A percentile compares a stretch with the other conserved stretches of the same genome.
Conservation (phyloP, 768 basidiomycete species). For the Macrolepiota albuminosa region DNA sequence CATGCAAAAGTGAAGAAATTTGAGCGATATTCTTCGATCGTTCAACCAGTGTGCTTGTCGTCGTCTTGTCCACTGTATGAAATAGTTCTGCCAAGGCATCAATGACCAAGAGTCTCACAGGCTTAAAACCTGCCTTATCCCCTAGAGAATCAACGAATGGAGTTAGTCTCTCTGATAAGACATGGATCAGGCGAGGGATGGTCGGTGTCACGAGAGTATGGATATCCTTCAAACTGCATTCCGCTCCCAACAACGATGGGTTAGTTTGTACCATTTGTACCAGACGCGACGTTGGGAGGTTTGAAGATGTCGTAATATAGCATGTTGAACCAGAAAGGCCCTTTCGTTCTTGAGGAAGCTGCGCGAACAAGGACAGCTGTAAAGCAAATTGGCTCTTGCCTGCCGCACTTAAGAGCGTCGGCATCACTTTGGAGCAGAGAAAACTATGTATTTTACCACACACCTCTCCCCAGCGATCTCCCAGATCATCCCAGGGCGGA, state of each 20-base stretch:
- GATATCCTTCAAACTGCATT: slow-evolving; percentile 49
- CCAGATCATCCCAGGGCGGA: slow-evolving; percentile 77
- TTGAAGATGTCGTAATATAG: slow-evolving; percentile 72
- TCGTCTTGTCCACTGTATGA: slow-evolving; percentile 55
- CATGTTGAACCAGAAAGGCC: slow-evolving; percentile 67
- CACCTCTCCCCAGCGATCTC: slow-evolving; percentile 90
- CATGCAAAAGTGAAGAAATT: slow-evolving; percentile 67
- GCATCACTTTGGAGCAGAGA: neutral
- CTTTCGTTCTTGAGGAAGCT: slow-evolving; percentile 53
- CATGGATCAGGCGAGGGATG: slow-evolving; percentile 47
- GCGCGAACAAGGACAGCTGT: slow-evolving; percentile 75
- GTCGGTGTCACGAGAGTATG: slow-evolving; percentile 58
- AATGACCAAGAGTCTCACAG: slow-evolving; percentile 76
- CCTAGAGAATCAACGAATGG: slow-evolving; percentile 36
- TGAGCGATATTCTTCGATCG: slow-evolving; percentile 67
- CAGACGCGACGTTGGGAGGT: slow-evolving; percentile 63
- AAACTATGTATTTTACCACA: neutral
- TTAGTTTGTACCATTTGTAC: slow-evolving; percentile 57
- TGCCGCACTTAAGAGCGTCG: slow-evolving; percentile 58
- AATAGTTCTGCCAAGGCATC: slow-evolving; percentile 89
- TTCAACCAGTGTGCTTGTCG: slow-evolving; percentile 58
- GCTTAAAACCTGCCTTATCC: slow-evolving; percentile 34
- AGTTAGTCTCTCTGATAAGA: slow-evolving; percentile 53
- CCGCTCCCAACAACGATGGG: slow-evolving; percentile 36
- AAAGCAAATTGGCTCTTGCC: slow-evolving; percentile 94